Evolutionary conservation across 1,284 basidiomycete genomes (phyloP).

Genomic region (Leccinum pachyderme): DNA sequence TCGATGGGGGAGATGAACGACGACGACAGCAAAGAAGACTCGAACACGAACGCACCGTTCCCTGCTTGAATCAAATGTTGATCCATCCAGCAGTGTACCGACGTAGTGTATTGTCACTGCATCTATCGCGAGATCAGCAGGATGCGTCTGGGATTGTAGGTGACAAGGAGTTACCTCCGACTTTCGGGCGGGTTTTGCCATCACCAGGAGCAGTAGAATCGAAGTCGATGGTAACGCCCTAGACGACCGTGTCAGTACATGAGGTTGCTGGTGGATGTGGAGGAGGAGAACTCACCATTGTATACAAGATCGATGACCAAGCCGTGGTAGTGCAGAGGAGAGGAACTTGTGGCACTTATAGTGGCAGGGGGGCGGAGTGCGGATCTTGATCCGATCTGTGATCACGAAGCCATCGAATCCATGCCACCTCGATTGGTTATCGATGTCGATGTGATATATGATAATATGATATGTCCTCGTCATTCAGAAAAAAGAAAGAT

Average conservation of each 20-base stretch:
- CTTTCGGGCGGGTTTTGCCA: constrained; percentile 43
- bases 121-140: constrained; percentile 37
- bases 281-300: constrained; percentile 27
- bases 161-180: constrained; percentile 41
- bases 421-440: constrained; percentile 26
- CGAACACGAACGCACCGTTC: constrained; percentile 50
- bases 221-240: constrained; percentile 40
- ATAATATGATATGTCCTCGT: constrained; percentile 10
- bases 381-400: constrained; percentile 67
- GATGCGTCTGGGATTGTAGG: constrained; percentile 10
- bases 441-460: constrained; percentile 31
- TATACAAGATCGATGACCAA: constrained; percentile 35
- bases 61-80: constrained; percentile 69
- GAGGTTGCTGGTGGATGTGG: neutral
- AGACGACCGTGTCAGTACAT: constrained; percentile 2
- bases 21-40: neutral
- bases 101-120: constrained; percentile 70
- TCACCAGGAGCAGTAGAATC: constrained; percentile 41
- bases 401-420: too few relatives aligned
- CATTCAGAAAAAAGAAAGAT: constrained; percentile 2
- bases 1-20: constrained; percentile 13
- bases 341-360: constrained; percentile 49
- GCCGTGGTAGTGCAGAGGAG: constrained; percentile 36
- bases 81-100: constrained; percentile 61
- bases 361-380: constrained; percentile 51